Base-by-base conservation (phyloP, 2,329 filamentous ascomycete species). In the Fusarium sp. region DNA sequence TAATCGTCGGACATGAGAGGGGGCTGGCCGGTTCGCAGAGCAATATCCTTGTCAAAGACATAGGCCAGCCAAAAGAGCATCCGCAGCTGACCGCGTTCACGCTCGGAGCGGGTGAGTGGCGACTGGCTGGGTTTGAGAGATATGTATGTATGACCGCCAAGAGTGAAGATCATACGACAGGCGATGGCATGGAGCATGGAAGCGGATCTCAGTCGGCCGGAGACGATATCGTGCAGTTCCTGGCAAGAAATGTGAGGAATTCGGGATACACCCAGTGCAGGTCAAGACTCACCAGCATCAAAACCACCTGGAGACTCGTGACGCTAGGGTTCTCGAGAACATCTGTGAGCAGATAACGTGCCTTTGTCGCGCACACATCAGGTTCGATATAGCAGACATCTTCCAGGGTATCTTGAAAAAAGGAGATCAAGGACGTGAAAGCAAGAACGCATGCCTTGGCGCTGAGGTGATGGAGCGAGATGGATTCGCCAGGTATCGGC, bases 1-100 rank as follows among this genome's bases (percentile, higher is more conserved):
- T 74, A 74, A 2, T 73, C 70, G 1, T 75, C 71, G 0, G 82
- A 82, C 3, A 85, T 79, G 1, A 76, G 70, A 2, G 83, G 82
- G 0, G 82, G 82, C 43, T 83, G 82, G 0, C 82, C 82, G 0
- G 79, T 82, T 4, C 83, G 78, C 0, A 86, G 72, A 0, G 81
- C 74, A 11, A 85, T 75, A n/a, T 86, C 83, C 56, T 84, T 86
- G 61, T 87, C 84, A 9, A 84, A 70, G 2, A 75, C 75, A 53
- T 84, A 86, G 58, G 79, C 80, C 6, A 85, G 63, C 83, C 84
- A 86, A 63, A 86, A 86, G 0, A 85, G 50, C 27, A 72, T 66
- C 4, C 79, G 74, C 0, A 78, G 59, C 27, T 79, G 74, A 9
- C 71, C 67, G 35, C 70, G 65, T 39, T 71, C 65, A 2, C 73